Evolutionary conservation across 305 asterid species (phyloP).

Genomic region (Fraxinus albicans): DNA sequence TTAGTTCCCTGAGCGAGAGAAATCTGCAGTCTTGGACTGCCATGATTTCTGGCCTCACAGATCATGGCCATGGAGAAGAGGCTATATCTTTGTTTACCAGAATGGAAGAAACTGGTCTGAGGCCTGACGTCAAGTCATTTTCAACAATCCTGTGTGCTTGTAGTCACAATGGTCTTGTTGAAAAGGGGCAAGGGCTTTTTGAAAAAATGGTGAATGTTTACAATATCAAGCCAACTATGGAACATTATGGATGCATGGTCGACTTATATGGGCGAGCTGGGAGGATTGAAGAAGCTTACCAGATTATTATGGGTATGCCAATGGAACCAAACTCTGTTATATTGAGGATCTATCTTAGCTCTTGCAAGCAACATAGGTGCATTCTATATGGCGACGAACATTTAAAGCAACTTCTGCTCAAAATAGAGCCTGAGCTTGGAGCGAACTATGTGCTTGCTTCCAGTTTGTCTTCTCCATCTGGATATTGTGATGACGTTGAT

Average conservation of each 20-base stretch:
- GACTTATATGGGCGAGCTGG: constrained; percentile 72
- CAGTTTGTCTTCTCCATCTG: constrained; percentile 28
- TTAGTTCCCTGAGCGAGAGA: constrained; percentile 35
- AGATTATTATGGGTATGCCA: constrained; percentile 53
- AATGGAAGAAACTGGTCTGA: constrained; percentile 56
- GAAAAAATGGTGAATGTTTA: constrained; percentile 49
- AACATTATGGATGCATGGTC: constrained; percentile 74
- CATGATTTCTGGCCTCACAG: constrained; percentile 63
- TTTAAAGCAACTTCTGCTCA: constrained; percentile 40
- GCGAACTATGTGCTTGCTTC: constrained; percentile 69
- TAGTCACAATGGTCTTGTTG: constrained; percentile 62
- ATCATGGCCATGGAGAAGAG: constrained; percentile 54
- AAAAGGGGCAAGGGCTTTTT: constrained; percentile 44
- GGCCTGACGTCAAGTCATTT: constrained; percentile 56
- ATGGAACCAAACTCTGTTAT: constrained; percentile 61
- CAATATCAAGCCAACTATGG: constrained; percentile 57
- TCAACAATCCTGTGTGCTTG: constrained; percentile 63
- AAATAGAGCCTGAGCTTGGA: constrained; percentile 58
- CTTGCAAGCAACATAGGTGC: constrained; percentile 54
- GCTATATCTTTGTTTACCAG: constrained; percentile 48
- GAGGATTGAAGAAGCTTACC: constrained; percentile 57
- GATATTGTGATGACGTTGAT: constrained; percentile 26
- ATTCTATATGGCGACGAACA: constrained; percentile 33
- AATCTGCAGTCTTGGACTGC: constrained; percentile 65
- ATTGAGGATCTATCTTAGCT: constrained; percentile 63